These are phyloP conservation scores for Pseudognaphalium luteoalbum DNA, from an alignment of 129 eudicot genomes.

Conservation along the genomic window DNA sequence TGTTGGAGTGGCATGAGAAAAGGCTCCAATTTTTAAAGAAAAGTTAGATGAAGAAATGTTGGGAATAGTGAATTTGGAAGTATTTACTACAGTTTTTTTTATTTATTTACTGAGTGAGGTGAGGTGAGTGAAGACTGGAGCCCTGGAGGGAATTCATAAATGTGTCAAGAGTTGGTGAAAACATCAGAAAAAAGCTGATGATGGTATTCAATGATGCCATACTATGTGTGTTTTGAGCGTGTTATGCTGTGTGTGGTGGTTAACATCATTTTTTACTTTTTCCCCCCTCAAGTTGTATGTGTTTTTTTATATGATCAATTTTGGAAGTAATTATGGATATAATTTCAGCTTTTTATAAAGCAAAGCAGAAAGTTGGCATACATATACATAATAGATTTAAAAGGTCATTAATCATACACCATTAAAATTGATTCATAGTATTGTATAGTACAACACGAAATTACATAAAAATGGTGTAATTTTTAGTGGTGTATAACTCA, in stretches of 20 bases:
- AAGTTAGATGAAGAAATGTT: not conserved
- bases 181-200: constrained; percentile 33
- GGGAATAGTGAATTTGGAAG: constrained; percentile 1
- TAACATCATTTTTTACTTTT: constrained; percentile 19
- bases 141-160: constrained; percentile 42
- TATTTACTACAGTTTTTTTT: too few relatives aligned
- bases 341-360: constrained; percentile 29
- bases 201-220: constrained; percentile 52
- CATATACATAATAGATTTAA: too few relatives aligned
- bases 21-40: constrained; percentile 54
- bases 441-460: too few relatives aligned
- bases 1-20: constrained; percentile 25
- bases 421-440: too few relatives aligned
- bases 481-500: too few relatives aligned
- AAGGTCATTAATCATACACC: too few relatives aligned
- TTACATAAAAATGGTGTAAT: too few relatives aligned
- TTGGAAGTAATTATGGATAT: constrained; percentile 24
- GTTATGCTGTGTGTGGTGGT: constrained; percentile 27
- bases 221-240: constrained; percentile 22
- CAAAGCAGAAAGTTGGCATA: constrained; percentile 5
- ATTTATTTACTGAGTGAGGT: not conserved
- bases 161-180: constrained; percentile 51
- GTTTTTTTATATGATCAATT: constrained; percentile 16
- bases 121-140: constrained; percentile 11
- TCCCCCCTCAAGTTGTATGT: constrained; percentile 27